Percentiles rank a stretch among this genome's conserved stretches.
Conservation (phyloP, 495 filamentous ascomycete genomes). For the Penicillium chermesinum region DNA sequence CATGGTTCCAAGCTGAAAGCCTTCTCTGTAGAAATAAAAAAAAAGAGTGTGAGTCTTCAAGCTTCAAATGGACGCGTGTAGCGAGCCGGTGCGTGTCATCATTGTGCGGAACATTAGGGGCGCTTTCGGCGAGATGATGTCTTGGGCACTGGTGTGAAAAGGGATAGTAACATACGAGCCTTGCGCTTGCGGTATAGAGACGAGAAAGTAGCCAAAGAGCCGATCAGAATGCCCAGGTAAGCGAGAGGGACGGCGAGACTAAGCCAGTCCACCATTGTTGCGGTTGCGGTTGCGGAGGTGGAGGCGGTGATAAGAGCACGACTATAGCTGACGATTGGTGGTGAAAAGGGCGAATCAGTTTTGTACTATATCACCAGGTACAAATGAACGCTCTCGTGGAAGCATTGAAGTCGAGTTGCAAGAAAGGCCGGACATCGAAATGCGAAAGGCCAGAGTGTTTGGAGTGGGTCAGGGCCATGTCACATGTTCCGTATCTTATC, state of each 20-base stretch:
- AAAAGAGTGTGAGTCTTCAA: not conserved
- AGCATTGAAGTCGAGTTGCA: not conserved
- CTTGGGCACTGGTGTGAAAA: not conserved
- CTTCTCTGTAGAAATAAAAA: conserved; percentile 63
- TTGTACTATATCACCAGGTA: not conserved
- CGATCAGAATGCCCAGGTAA: conserved; percentile 81
- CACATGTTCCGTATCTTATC: not conserved
- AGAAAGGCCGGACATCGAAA: not conserved
- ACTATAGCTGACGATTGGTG: conserved; percentile 6
- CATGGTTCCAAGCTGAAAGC: conserved; percentile 79
- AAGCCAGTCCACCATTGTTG: conserved; percentile 62
- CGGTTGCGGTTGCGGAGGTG: conserved; percentile 27
- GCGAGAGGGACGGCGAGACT: conserved; percentile 74
- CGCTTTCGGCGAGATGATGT: not conserved
- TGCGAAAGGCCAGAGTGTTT: not conserved
- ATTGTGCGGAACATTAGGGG: not conserved
- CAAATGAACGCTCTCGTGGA: not conserved
- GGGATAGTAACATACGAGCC: conserved; percentile 55
- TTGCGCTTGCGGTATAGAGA: conserved; percentile 91
- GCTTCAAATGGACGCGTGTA: not conserved
- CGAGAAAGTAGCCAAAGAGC: conserved; percentile 86
- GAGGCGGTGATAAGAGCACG: conserved; percentile 7
- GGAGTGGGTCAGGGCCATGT: not conserved
- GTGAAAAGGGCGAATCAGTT: not conserved
- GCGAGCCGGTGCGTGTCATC: not conserved